phyloP scores from a whole-genome alignment of 2,329 filamentous ascomycete genomes.

The Pseudogymnoascus sp. region DNA sequence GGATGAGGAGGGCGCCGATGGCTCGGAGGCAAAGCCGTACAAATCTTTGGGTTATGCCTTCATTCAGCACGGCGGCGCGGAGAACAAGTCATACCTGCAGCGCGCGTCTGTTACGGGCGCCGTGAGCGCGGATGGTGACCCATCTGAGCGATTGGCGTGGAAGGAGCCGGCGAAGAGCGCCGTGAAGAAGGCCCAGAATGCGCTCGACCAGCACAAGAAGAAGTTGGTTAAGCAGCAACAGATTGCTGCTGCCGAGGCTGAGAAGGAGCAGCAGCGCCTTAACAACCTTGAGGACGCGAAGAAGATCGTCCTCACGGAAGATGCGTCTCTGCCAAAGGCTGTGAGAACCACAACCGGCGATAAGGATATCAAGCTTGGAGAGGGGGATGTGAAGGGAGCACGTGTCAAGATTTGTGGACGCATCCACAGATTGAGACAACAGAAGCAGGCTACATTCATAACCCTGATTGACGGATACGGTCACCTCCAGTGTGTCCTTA shows the following conservation, averaged over 20 bases:
- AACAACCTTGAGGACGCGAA: constrained; percentile 71
- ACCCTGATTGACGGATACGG: constrained; percentile 80
- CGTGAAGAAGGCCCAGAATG: constrained; percentile 73
- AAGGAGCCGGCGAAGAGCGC: constrained; percentile 77
- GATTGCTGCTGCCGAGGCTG: constrained; percentile 59
- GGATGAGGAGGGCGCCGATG: constrained; percentile 58
- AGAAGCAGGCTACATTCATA: constrained; percentile 80
- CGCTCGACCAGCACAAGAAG: constrained; percentile 69
- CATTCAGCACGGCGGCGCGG: constrained; percentile 51
- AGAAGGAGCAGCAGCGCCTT: constrained; percentile 62
- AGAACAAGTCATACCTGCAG: constrained; percentile 54
- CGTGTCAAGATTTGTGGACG: constrained; percentile 73
- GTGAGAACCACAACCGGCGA: constrained; percentile 68
- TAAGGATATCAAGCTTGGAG: constrained; percentile 53
- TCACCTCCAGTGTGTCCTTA: constrained; percentile 73
- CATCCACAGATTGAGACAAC: constrained; percentile 70
- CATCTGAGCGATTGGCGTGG: constrained; percentile 58
- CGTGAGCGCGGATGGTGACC: constrained; percentile 54
- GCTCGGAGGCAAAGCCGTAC: constrained; percentile 66
- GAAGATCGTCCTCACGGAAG: constrained; percentile 63
- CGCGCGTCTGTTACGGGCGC: constrained; percentile 58
- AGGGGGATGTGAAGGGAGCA: constrained; percentile 52
- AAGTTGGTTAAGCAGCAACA: constrained; percentile 74
- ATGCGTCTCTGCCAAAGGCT: constrained; percentile 62
- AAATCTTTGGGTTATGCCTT: constrained; percentile 74